A percentile compares a stretch with the other conserved stretches of the same genome.
These are phyloP conservation scores for Nitzschia putrida DNA, from an alignment of 108 stramenopile species.

Conservation along the genomic window DNA sequence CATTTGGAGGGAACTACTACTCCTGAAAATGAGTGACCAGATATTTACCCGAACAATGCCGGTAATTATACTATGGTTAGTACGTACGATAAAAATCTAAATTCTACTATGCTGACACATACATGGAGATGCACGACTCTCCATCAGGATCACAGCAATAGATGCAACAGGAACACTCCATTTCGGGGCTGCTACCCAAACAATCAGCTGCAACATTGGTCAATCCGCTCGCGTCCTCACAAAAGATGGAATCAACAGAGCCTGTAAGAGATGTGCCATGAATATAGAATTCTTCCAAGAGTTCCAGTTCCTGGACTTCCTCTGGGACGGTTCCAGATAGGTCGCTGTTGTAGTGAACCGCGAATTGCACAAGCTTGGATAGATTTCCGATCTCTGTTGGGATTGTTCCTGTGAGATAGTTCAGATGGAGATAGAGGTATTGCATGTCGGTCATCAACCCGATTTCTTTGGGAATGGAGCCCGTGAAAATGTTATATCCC, in stretches of 20 bases:
- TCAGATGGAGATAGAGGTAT: slow-evolving; percentile 8
- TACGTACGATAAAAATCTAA: too few species aligned
- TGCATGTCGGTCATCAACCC: background rate
- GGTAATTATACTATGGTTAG: too few species aligned
- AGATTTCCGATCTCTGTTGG: slow-evolving; percentile 54
- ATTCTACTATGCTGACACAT: too few species aligned
- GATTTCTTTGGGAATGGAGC: background rate
- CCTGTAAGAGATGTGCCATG: background rate
- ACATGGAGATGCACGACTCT: too few species aligned
- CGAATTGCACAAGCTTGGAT: slow-evolving; percentile 46
- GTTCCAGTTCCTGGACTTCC: slow-evolving; percentile 30
- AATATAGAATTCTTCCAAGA: background rate
- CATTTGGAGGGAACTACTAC: too few species aligned
- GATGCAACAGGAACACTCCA: too few species aligned
- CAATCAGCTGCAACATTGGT: too few species aligned
- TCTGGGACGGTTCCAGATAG: slow-evolving; percentile 29
- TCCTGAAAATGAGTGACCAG: too few species aligned
- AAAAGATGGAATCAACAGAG: background rate
- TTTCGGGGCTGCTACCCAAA: too few species aligned
- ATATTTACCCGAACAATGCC: too few species aligned
- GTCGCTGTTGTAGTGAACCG: slow-evolving; percentile 10
- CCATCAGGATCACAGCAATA: too few species aligned
- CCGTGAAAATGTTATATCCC: background rate
- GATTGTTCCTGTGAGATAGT: slow-evolving; percentile 46
- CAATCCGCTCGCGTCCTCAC: background rate